phyloP scores from a whole-genome alignment of 2,329 filamentous ascomycete genomes.

The Aspergillus caelatus region DNA sequence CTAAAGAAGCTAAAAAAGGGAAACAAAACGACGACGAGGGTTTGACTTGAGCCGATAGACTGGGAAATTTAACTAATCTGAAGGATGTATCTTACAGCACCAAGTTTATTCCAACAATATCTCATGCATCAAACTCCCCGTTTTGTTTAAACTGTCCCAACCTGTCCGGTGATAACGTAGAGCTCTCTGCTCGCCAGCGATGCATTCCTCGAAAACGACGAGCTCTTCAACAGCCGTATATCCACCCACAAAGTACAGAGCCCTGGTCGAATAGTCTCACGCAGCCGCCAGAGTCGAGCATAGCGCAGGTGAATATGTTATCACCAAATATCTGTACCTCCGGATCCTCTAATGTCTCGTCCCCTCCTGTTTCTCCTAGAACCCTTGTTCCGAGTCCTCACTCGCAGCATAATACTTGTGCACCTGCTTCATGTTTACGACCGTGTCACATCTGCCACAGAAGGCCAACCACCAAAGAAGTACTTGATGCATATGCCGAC shows the following conservation, averaged over 20 bases:
- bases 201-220: constrained; percentile 20
- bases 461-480: constrained; percentile 42
- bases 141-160: constrained; percentile 19
- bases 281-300: constrained; percentile 5
- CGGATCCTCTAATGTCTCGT: constrained; percentile 9
- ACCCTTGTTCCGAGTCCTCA: constrained; percentile 28
- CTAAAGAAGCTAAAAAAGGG: not conserved
- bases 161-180: constrained; percentile 14
- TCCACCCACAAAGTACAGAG: constrained; percentile 16
- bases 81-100: not conserved
- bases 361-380: constrained; percentile 33
- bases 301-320: constrained; percentile 7
- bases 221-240: constrained; percentile 20
- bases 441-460: constrained; percentile 48
- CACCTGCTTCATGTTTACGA: constrained; percentile 33
- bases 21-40: not conserved
- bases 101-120: constrained; percentile 18
- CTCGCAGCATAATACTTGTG: constrained; percentile 21
- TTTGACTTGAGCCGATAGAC: not conserved
- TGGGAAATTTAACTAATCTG: constrained; percentile 3
- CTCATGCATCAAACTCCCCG: constrained; percentile 18
- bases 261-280: not conserved
- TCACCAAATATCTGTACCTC: constrained; percentile 11
- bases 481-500: constrained; percentile 45
- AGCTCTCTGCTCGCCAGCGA: constrained; percentile 12